Evolutionary conservation across 2,329 filamentous ascomycete species (phyloP).

Genomic region (Xylariaceae sp.): DNA sequence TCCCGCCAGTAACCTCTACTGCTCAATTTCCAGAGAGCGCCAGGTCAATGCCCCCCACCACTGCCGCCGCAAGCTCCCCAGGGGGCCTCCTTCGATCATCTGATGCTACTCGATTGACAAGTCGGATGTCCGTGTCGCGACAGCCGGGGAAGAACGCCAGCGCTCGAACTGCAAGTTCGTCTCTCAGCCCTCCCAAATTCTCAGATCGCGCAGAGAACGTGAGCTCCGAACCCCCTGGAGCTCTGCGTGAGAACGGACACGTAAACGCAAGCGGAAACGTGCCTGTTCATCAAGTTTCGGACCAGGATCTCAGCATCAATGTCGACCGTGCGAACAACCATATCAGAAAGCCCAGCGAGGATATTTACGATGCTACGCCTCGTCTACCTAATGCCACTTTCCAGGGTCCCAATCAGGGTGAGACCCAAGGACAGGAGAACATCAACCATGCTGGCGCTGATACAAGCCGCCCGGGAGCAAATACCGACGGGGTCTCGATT

Average conservation of each 20-base stretch:
- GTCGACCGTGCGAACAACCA: constrained; percentile 24
- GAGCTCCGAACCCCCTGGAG: constrained; percentile 23
- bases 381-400: constrained; percentile 11
- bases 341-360: constrained; percentile 17
- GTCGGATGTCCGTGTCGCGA: constrained; percentile 18
- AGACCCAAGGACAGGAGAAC: constrained; percentile 14
- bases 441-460: constrained; percentile 23
- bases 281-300: constrained; percentile 23
- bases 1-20: neutral
- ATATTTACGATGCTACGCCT: constrained; percentile 30
- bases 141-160: constrained; percentile 9
- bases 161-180: neutral
- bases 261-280: no score
- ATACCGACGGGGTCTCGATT: constrained; percentile 6
- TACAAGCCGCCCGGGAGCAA: constrained; percentile 7
- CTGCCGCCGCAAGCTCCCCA: neutral
- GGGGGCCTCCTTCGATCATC: constrained; percentile 6
- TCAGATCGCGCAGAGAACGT: constrained; percentile 21
- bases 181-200: constrained; percentile 20
- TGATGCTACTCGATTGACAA: constrained; percentile 19
- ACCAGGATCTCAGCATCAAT: constrained; percentile 24
- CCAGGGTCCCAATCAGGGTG: neutral
- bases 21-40: no score
- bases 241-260: no score
- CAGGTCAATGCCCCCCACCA: neutral